Evolutionary conservation across 2,329 filamentous ascomycete genomes (phyloP).

Genomic region (Truncatella angustata): DNA sequence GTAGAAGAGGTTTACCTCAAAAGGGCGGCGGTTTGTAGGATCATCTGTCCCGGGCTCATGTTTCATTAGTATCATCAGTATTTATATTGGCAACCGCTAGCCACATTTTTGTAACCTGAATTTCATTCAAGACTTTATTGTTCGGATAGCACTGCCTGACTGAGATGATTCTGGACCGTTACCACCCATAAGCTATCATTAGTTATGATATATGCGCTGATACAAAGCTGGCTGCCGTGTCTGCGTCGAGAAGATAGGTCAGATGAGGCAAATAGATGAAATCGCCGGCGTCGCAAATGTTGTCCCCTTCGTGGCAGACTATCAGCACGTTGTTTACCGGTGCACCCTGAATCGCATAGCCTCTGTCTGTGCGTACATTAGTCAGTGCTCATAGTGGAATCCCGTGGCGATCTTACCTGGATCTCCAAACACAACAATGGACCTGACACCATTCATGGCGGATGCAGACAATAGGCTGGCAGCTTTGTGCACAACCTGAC

Average conservation of each 20-base stretch:
- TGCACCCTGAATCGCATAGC: neutral
- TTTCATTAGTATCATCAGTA: no score
- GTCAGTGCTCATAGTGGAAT: neutral
- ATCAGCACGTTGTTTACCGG: neutral
- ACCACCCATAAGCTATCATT: no score
- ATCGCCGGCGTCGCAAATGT: conserved; percentile 4
- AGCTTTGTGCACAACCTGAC: conserved; percentile 6
- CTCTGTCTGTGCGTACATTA: neutral
- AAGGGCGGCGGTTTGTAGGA: no score
- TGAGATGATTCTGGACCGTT: no score
- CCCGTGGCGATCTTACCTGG: neutral
- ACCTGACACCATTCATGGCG: neutral
- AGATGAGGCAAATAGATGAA: conserved; percentile 4
- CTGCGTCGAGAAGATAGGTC: conserved; percentile 3
- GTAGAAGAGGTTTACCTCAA: no score
- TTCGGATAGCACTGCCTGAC: no score
- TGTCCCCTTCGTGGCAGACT: conserved; percentile 3
- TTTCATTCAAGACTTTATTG: no score
- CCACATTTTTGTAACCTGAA: no score
- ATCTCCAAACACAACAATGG: conserved; percentile 5
- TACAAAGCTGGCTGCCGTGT: neutral
- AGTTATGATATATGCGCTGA: neutral
- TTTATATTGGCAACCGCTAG: no score
- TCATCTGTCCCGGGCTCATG: no score
- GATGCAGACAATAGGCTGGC: neutral